Percentiles rank a stretch among this genome's conserved stretches.
These are phyloP conservation scores for Penicillium malachiteum DNA, from an alignment of 495 filamentous ascomycete species.

Conservation along the genomic window DNA sequence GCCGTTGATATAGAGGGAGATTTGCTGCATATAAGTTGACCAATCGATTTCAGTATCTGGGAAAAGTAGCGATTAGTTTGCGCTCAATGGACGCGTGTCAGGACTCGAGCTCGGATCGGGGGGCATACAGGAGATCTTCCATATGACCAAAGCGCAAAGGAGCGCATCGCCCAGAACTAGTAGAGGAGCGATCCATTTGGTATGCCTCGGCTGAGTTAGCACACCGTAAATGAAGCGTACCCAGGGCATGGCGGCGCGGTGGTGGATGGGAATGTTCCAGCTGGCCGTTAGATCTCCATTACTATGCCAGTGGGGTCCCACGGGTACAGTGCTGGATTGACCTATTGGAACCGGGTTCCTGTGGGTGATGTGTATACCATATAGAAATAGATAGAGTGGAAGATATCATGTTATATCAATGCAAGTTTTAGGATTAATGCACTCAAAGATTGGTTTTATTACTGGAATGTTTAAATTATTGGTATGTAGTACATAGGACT, in stretches of 20 bases:
- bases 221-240: conserved; percentile 23
- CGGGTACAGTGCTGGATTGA: neutral
- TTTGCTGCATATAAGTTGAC: conserved; percentile 93
- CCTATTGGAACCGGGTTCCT: neutral
- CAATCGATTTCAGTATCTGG: conserved; percentile 98
- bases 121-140: conserved; percentile 79
- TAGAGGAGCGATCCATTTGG: conserved; percentile 63
- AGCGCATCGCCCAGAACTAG: conserved; percentile 72
- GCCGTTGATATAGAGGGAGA: conserved; percentile 72
- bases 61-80: conserved; percentile 14
- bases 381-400: no score
- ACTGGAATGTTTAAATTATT: no score
- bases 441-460: no score
- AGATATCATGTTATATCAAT: no score
- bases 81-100: conserved; percentile 11
- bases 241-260: conserved; percentile 1
- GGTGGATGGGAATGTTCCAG: conserved; percentile 12
- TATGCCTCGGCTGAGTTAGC: conserved; percentile 52
- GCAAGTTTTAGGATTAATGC: no score
- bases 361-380: no score
- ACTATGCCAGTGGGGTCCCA: neutral
- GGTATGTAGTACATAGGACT: no score
- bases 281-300: conserved; percentile 11
- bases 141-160: conserved; percentile 73
- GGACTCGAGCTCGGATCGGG: neutral